Base-by-base conservation (phyloP, 1,284 basidiomycete species). In the Puccinia novopanici region DNA sequence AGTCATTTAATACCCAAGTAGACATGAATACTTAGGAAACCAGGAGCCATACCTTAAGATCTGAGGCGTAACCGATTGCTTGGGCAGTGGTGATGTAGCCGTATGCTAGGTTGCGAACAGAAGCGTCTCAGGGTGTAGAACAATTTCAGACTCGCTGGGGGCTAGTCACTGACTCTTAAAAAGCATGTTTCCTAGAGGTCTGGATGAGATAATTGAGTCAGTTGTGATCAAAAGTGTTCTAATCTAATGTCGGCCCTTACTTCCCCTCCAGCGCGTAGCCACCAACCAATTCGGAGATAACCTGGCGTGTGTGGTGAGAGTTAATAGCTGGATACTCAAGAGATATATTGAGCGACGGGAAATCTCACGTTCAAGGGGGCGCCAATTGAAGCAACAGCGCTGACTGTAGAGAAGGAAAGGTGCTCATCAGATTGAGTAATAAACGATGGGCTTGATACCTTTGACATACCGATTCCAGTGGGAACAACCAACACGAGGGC, bases 41-140 rank as follows among this genome's bases (percentile, higher is more conserved):
- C 15, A 40, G 30, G 12, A 30, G 40, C 17, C 68, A 22, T 57
- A 79, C 77, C 45, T 79, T 79, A 12, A 79, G 50, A 68, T 79
- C 77, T 22, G 77, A 59, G 3, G 68, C 77, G 57, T 79, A 79
- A 52, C 77, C 57, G 13, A 79, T 57, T 13, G 77, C 77, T 61
- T 79, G 77, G 17, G 67, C 68, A 67, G 70, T 72, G 10, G 77
- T 79, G 24, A 79, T 79, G 55, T 79, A 79, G 24, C 77, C 77
- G 57, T 71, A 79, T n/a, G 77, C 77, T 79, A 50, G 24, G 13
- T 57, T 79, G 42, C 45, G 27, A 42, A 40, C 27, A 65, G n/a
- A 30, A 48, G 34, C 34, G 34, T 34, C 34, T 34, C 34, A 34
- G 34, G 34, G 34, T n/a, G n/a, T 17, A 30, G 30, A 30, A 45